A percentile compares a stretch with the other conserved stretches of the same genome.
phyloP scores from a whole-genome alignment of 495 filamentous ascomycete species.

The Penicillium argentinense region DNA sequence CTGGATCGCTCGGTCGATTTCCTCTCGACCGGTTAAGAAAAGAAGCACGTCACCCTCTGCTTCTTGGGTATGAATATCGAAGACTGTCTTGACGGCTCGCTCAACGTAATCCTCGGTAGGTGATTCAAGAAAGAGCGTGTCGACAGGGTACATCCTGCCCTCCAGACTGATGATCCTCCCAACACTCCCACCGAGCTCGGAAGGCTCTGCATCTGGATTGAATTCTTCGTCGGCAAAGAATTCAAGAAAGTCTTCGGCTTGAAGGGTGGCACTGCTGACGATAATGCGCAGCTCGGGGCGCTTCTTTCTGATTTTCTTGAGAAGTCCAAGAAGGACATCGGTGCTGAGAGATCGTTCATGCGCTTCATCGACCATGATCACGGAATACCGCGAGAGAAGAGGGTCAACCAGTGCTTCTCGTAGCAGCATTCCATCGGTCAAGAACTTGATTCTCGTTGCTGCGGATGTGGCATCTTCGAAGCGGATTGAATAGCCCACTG shows the following conservation, averaged over 20 bases:
- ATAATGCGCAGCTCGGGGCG: conserved; percentile 84
- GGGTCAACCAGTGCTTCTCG: conserved; percentile 94
- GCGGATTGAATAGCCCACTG: conserved; percentile 94
- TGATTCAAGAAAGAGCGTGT: conserved; percentile 78
- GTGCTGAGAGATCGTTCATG: conserved; percentile 95
- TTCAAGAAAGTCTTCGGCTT: conserved; percentile 81
- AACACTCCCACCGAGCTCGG: conserved; percentile 41
- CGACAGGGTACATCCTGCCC: conserved; percentile 89
- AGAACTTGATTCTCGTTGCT: conserved; percentile 87
- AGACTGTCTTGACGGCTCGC: conserved; percentile 80
- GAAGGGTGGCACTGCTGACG: conserved; percentile 90
- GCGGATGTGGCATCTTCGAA: conserved; percentile 96
- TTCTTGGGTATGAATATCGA: conserved; percentile 91
- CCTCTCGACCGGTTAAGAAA: conserved; percentile 90
- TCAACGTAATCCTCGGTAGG: conserved; percentile 89
- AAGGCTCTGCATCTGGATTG: conserved; percentile 35
- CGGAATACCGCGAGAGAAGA: conserved; percentile 86
- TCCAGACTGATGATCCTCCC: conserved; percentile 86
- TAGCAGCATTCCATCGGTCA: conserved; percentile 93
- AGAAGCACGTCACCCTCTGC: conserved; percentile 84
- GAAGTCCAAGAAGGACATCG: conserved; percentile 86
- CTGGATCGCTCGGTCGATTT: conserved; percentile 82
- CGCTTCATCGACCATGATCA: conserved; percentile 98
- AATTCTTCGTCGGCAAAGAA: conserved; percentile 69
- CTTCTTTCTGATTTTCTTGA: conserved; percentile 89